Evolutionary conservation across 1,139 yeast species (phyloP), one percentile per base, ranked within the genome.

Genomic region (Geotrichum bryndzae): DNA sequence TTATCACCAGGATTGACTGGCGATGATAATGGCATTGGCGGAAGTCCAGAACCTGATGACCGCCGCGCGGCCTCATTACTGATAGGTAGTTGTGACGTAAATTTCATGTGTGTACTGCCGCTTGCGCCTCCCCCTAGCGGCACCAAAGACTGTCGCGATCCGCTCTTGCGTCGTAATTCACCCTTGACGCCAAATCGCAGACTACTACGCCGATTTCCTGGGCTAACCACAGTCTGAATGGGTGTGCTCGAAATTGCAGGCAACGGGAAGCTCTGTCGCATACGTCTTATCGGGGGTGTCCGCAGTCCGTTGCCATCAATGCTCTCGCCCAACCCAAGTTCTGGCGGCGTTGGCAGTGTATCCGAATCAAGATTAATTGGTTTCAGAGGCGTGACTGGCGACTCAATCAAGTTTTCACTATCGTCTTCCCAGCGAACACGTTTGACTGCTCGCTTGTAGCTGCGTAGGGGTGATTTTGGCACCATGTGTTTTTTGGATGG

Each of bases 371-470:
- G 50, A 8, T 8, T 45, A 13, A 35, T 41, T 51, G 46, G 2
- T 22, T 54, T 18, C 35, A 38, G 6, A 15, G 60, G 63, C 50
- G 60, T 60, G 2, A 18, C 18, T 15, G 60, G 55, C 10, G 48
- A 51, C 27, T 46, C 59, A 55, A 60, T 51, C 6, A 51, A 41
- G 18, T 29, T 33, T 33, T 57, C 58, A 55, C 54, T 48, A 51
- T 66, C 69, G 55, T 69, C 72, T 53, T 69, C 71, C 73, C 73
- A 70, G 53, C 72, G 61, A 0, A 70, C 73, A 41, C 72, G 62
- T 53, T 70, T 70, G 3, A 66, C 62, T 2, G 71, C 65, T 54
- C 67, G 67, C 8, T 66, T 63, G 41, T 59, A 57, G 15, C 63
- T 63, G 10, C 60, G 60, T 2, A 60, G 53, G 1, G 71, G 70